Evolutionary conservation across 768 basidiomycete genomes (phyloP).

Genomic region (Agaricus sinodeliciosus): DNA sequence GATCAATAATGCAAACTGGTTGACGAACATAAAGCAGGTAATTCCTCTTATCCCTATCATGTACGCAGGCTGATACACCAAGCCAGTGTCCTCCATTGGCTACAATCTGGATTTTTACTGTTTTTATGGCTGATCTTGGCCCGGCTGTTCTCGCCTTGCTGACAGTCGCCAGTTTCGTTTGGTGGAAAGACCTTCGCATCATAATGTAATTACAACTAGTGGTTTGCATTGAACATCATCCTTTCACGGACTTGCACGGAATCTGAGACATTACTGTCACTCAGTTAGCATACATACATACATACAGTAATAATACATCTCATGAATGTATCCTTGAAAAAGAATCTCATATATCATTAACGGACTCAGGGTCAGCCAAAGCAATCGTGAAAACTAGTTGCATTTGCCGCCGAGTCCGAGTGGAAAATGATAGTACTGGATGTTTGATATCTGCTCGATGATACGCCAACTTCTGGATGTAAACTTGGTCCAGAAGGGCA

Average conservation of each 20-base stretch:
- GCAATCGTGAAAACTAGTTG: background rate
- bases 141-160: slow-evolving; percentile 53
- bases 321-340: too few species aligned
- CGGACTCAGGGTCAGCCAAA: background rate
- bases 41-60: background rate
- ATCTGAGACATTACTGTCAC: background rate
- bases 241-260: background rate
- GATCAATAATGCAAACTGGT: slow-evolving; percentile 63
- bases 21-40: slow-evolving; percentile 72
- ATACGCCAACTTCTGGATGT: slow-evolving; percentile 66
- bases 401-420: background rate
- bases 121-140: slow-evolving; percentile 62
- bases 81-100: slow-evolving; percentile 68
- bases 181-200: slow-evolving; percentile 57
- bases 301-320: too few species aligned
- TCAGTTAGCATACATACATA: background rate
- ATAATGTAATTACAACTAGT: slow-evolving; percentile 15
- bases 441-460: slow-evolving; percentile 58
- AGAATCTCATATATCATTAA: too few species aligned
- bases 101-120: slow-evolving; percentile 71
- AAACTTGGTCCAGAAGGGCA: slow-evolving; percentile 59
- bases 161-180: slow-evolving; percentile 47
- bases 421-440: background rate
- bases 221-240: slow-evolving; percentile 5
- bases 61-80: background rate